Base-by-base conservation (phyloP, 352 stramenopile genomes). In the Phytophthora pisi region DNA sequence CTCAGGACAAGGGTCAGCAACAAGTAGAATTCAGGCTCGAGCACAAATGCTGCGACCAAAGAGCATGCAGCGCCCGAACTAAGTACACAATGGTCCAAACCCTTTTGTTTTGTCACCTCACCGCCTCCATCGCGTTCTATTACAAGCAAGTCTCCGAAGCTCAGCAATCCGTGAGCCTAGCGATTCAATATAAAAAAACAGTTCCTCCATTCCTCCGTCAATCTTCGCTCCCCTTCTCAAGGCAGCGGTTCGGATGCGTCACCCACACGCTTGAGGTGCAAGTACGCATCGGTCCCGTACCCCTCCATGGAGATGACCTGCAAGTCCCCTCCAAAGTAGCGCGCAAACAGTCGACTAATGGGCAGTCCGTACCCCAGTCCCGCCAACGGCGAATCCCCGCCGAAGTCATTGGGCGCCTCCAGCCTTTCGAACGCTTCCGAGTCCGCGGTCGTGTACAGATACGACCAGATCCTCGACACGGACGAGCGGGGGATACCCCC, bases 251-350 rank as follows among this genome's bases (percentile, higher is more conserved):
- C 92, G 4, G 87, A 92, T 23, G 87, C 89, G 64, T 98, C 90
- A 8, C 92, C 90, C n/a, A 98, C 88, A 53, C 92, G 89, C 70
- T 96, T 97, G 18, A 98, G 61, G 57, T 98, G 93, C 63, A 98
- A 65, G 66, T 98, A 98, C n/a, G 94, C 90, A 78, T 99, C 98
- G 0, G 98, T 99, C 46, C 98, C 98, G 74, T 99, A 99, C 20
- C 98, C 98, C 66, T 99, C 98, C 97, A 99, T 99, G 11, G 96
- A 99, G 78, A 99, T 99, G 55, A 99, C 97, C 70, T 98, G 96
- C 20, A 99, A 77, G 77, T 99, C 98, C 18, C 98, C 98, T 24
- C 98, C 98, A 79, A 99, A 99, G 84, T 99, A 99, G 57, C 98
- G 91, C 67, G 97, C 97, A 78, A 99, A 99, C n/a, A 98, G 91